A percentile compares a stretch with the other conserved stretches of the same genome.
phyloP scores from a whole-genome alignment of 495 filamentous ascomycete species.

The Penicillium samsonianum region DNA sequence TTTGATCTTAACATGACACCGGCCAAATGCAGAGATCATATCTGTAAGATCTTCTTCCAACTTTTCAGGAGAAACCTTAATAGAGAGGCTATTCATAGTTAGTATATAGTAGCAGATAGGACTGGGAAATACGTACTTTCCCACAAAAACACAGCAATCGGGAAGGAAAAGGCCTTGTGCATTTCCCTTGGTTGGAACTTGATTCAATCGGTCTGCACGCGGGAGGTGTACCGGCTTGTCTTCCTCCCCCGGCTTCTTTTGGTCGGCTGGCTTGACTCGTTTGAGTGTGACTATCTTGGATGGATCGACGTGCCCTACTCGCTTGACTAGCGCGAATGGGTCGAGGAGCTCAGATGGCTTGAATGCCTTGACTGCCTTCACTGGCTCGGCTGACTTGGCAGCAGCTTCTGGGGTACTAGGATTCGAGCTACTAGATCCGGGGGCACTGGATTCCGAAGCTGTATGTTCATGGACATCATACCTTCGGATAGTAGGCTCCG shows the following conservation, averaged over 20 bases:
- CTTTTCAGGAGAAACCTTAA: background rate
- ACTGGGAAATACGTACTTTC: background rate
- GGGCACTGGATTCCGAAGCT: background rate
- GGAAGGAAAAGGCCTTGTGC: constrained; percentile 1
- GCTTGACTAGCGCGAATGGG: no score
- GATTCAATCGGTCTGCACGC: background rate
- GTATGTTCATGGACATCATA: background rate
- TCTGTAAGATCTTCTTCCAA: background rate
- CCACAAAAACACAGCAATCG: constrained; percentile 2
- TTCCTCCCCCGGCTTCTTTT: background rate
- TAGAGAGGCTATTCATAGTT: background rate
- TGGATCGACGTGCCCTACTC: no score
- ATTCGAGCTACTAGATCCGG: background rate
- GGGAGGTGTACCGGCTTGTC: background rate
- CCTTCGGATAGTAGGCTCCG: background rate
- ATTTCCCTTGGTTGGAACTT: constrained; percentile 1
- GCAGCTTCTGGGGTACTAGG: background rate
- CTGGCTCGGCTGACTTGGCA: background rate
- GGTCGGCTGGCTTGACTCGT: background rate
- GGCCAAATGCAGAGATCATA: background rate
- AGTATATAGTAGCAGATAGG: background rate
- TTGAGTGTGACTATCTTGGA: background rate
- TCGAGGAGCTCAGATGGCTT: background rate
- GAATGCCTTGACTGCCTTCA: background rate
- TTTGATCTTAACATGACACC: constrained; percentile 2